Evolutionary conservation across 257 asterid species (phyloP).

Genomic region (Parsonsia alboflavescens): DNA sequence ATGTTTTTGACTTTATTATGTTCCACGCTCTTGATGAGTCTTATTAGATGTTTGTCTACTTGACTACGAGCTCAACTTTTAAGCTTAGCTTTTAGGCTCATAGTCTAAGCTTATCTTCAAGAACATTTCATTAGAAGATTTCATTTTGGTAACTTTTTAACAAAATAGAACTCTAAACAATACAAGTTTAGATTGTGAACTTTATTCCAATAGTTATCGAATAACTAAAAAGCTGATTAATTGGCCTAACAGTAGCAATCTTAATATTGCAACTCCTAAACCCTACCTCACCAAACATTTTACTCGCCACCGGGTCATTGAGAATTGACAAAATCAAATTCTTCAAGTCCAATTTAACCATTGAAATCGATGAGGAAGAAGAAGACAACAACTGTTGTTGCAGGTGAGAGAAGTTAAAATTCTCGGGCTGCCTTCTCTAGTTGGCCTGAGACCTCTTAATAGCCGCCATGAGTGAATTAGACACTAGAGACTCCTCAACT

Average conservation of each 20-base stretch:
- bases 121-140: too few relatives aligned
- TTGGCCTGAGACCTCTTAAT: conserved; percentile 80
- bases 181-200: too few relatives aligned
- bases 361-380: conserved; percentile 40
- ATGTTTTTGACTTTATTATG: too few relatives aligned
- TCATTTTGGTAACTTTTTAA: too few relatives aligned
- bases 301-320: conserved; percentile 85
- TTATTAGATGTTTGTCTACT: background rate
- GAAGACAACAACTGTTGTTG: conserved; percentile 39
- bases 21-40: background rate
- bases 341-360: conserved; percentile 74
- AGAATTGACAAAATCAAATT: conserved; percentile 66
- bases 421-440: conserved; percentile 84
- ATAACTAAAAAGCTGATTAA: conserved; percentile 45
- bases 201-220: too few relatives aligned
- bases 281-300: conserved; percentile 87
- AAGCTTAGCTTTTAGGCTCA: background rate
- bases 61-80: background rate
- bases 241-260: conserved; percentile 57
- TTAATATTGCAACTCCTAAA: conserved; percentile 76
- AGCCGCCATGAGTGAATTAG: conserved; percentile 96
- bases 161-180: too few relatives aligned
- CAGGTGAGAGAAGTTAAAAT: conserved; percentile 56
- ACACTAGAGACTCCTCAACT: conserved; percentile 68
- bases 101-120: too few relatives aligned